phyloP scores from a whole-genome alignment of 257 asterid genomes.

The Solanum chmielewskii region DNA sequence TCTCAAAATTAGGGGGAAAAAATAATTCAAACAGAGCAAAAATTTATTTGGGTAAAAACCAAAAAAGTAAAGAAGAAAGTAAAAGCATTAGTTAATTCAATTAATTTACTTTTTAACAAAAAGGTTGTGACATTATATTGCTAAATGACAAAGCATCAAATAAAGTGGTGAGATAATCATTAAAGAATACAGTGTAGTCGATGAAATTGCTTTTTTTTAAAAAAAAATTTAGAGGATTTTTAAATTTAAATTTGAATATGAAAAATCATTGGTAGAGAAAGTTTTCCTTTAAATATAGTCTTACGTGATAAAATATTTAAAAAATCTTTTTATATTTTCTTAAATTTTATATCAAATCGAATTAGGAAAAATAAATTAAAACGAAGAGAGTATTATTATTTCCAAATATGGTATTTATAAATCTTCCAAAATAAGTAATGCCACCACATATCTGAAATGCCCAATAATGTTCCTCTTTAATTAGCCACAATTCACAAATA shows the following conservation, averaged over 20 bases:
- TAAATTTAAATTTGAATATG: accelerated
- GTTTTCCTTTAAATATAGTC: background rate
- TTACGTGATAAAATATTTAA: too few relatives aligned
- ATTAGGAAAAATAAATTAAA: too few relatives aligned
- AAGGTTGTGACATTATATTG: background rate
- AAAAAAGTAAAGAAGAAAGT: too few relatives aligned
- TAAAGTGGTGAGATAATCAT: background rate
- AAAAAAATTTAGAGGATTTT: too few relatives aligned
- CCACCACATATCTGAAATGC: background rate
- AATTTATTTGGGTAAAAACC: too few relatives aligned
- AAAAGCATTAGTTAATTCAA: background rate
- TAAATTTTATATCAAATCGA: too few relatives aligned
- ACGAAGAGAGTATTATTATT: too few relatives aligned
- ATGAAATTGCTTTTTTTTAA: too few relatives aligned
- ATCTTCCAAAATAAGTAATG: background rate
- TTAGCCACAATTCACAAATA: background rate
- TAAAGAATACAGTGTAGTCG: background rate
- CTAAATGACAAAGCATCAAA: background rate
- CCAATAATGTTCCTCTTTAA: too few relatives aligned
- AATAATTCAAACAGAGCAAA: too few relatives aligned
- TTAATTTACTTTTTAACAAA: background rate
- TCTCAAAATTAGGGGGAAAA: background rate
- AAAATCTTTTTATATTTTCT: too few relatives aligned
- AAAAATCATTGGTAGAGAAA: too few relatives aligned
- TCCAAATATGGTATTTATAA: background rate